Evolutionary conservation across 1,284 basidiomycete genomes (phyloP), one percentile per base, ranked within the genome.

Genomic region (Rhodotorula sp.): DNA sequence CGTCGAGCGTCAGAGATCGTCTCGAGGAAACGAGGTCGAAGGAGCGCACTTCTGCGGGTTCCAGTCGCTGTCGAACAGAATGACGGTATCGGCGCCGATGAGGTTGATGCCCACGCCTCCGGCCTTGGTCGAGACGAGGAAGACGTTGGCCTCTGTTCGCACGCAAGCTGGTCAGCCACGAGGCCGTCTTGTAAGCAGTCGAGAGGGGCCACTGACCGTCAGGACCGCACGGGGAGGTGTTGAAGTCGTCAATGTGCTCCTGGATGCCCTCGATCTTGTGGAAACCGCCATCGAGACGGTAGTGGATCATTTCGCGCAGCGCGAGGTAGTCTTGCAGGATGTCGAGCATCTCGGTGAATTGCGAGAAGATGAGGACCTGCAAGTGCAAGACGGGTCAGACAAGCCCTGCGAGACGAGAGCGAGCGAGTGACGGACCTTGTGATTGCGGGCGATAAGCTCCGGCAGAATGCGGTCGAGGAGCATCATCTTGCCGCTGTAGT

Each of bases 261-360:
- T 90, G 86, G n/a, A 68, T 48, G 10, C 61, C 70, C 12, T 41
- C 10, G 61, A 67, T 57, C 0, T 57, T 68, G 41, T 23, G 19
- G 25, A 49, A 10, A 34, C 34, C 41, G 17, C 54, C 96, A 79
- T 98, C 95, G 68, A 98, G 97, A 25, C 96, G 90, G 80, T 91
- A 97, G 1, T 93, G 85, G 2, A 84, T 82, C 88, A 90, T 91
- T 0, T 85, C 85, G 83, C 96, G 96, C 34, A 95, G 87, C 12
- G 67, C 68, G 48, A 73, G 50, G 45, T 67, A 69, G 19, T 73
- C 71, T 62, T 64, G 68, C 48, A 73, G 65, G 9, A 73, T 42
- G 80, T 99, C 91, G 64, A 98, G 84, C 93, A 97, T 94, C 1
- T 90, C 94, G 57, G 91, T 95, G 81, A 99, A 97, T 82, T 97